Evolutionary conservation across 148 eudicot genomes (phyloP), one percentile per base, ranked within the genome.

Genomic region (Rhododendron vialii): DNA sequence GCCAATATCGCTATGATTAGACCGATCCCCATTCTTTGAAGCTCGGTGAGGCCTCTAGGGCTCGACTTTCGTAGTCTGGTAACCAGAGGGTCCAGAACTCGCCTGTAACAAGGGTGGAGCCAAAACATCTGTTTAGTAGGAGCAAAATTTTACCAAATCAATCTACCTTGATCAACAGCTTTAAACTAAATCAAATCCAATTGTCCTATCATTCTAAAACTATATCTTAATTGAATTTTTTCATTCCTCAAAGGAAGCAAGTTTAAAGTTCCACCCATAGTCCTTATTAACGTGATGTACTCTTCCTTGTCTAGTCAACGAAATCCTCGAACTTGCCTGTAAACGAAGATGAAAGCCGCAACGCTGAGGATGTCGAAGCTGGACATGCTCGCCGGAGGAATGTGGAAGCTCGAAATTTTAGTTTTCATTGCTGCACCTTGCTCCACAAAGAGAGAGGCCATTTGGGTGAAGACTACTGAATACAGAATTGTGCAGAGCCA

Each of bases 371-470:
- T 93, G 87, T 93, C 93, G 51, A 95, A 95, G 82, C 86, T 89
- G 1, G 98, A 93, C 95, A 95, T 93, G 90, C 94, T 93, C 1
- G 98, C 94, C 18, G 95, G 94, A 79, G 98, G 95, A 57, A 94
- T 91, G 83, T 85, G 89, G 63, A 94, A 93, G 65, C 33, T 53
- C 43, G 89, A 51, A 9, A 90, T 35, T 14, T 85, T 90, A 3
- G 90, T 91, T 51, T 87, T 90, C 98, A 95, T 95, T 14, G 89
- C 93, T 14, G 93, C 98, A 14, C 98, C 98, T 91, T 95, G 98
- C 81, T 89, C 98, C 8, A 95, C 96, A 77, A 95, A 95, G 20
- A 95, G 90, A 2, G 98, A 95, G 0, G 94, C 90, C 98, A 91
- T 93, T 85, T 95, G 98, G 67, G 98, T 92, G 91, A 93, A 93